Percentiles rank a stretch among this genome's conserved stretches.
Conservation (phyloP, 2,329 filamentous ascomycete species). For the Myrmaecium sp. region DNA sequence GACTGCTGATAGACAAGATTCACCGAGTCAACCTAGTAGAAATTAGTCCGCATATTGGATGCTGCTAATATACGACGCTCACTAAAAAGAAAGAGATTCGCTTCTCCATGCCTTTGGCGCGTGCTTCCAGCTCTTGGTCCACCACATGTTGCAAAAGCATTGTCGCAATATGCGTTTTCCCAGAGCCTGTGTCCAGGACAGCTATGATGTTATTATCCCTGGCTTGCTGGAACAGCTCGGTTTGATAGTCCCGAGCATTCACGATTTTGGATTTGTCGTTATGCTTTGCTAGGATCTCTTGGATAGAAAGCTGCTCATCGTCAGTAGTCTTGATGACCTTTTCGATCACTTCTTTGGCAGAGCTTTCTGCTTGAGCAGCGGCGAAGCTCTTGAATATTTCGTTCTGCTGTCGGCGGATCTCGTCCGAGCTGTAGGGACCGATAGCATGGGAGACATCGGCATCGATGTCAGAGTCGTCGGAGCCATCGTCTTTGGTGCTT, state of each 20-base stretch:
- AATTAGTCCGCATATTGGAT: slow-evolving; percentile 1
- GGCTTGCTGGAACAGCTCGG: slow-evolving; percentile 77
- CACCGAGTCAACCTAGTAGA: slow-evolving; percentile 57
- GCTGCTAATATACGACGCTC: slow-evolving; percentile 7
- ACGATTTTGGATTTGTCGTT: slow-evolving; percentile 45
- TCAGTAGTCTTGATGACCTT: slow-evolving; percentile 22
- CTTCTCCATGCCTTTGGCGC: slow-evolving; percentile 39
- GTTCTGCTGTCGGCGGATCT: slow-evolving; percentile 25
- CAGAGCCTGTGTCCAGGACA: slow-evolving; percentile 85
- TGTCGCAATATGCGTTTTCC: slow-evolving; percentile 91
- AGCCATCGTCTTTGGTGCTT: slow-evolving; percentile 7
- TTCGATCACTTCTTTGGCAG: slow-evolving; percentile 23
- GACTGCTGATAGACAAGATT: slow-evolving; percentile 82
- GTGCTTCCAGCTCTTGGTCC: slow-evolving; percentile 57
- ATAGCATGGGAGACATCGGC: slow-evolving; percentile 6
- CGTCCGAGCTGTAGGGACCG: slow-evolving; percentile 12
- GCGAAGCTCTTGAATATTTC: slow-evolving; percentile 25
- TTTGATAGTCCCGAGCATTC: slow-evolving; percentile 75
- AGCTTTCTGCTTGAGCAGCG: slow-evolving; percentile 25
- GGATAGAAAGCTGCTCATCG: slow-evolving; percentile 34
- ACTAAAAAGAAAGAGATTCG: slow-evolving; percentile 76
- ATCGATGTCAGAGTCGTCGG: slow-evolving; percentile 12
- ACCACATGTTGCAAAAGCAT: slow-evolving; percentile 64
- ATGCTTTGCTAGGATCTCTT: slow-evolving; percentile 35
- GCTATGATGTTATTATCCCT: slow-evolving; percentile 78